Conservation (phyloP, 2,329 filamentous ascomycete genomes). For the Colletotrichum chrysophilum region DNA sequence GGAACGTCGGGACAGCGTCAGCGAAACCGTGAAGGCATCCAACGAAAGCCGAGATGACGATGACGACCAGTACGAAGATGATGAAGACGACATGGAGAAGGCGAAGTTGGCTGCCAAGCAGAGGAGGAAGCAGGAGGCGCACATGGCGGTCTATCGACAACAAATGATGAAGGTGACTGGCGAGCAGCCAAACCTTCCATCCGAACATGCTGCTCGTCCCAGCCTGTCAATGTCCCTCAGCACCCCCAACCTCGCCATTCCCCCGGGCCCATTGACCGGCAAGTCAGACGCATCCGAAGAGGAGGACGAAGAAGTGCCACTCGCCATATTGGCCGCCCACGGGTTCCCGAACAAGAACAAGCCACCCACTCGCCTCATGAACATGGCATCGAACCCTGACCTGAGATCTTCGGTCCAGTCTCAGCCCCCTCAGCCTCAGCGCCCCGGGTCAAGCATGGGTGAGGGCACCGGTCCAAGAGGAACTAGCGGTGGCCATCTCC, state of each 20-base stretch:
- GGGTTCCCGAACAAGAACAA: slow-evolving; percentile 83
- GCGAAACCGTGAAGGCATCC: slow-evolving; percentile 40
- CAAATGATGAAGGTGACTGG: slow-evolving; percentile 98
- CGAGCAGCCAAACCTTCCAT: slow-evolving; percentile 60
- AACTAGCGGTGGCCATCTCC: slow-evolving; percentile 59
- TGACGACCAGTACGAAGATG: slow-evolving; percentile 73
- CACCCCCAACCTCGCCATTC: slow-evolving; percentile 55
- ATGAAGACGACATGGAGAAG: slow-evolving; percentile 82
- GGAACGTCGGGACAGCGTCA: slow-evolving; percentile 58
- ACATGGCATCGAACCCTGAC: slow-evolving; percentile 74
- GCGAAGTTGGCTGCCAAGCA: slow-evolving; percentile 76
- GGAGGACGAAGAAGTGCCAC: slow-evolving; percentile 87
- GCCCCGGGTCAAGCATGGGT: slow-evolving; percentile 62
- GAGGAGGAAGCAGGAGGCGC: slow-evolving; percentile 85
- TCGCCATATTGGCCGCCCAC: slow-evolving; percentile 86
- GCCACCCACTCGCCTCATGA: slow-evolving; percentile 71
- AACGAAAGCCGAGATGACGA: slow-evolving; percentile 68
- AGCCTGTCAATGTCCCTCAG: slow-evolving; percentile 64
- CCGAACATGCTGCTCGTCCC: slow-evolving; percentile 61
- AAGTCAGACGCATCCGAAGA: slow-evolving; percentile 70
- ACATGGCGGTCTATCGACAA: slow-evolving; percentile 87
- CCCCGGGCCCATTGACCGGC: slow-evolving; percentile 37
- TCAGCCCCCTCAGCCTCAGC: slow-evolving; percentile 48
- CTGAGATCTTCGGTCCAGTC: slow-evolving; percentile 59
- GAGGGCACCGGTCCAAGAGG: slow-evolving; percentile 44